Percentiles rank a stretch among this genome's conserved stretches.
phyloP scores from a whole-genome alignment of 169 alveolate species.

The Cryptosporidium tyzzeri region DNA sequence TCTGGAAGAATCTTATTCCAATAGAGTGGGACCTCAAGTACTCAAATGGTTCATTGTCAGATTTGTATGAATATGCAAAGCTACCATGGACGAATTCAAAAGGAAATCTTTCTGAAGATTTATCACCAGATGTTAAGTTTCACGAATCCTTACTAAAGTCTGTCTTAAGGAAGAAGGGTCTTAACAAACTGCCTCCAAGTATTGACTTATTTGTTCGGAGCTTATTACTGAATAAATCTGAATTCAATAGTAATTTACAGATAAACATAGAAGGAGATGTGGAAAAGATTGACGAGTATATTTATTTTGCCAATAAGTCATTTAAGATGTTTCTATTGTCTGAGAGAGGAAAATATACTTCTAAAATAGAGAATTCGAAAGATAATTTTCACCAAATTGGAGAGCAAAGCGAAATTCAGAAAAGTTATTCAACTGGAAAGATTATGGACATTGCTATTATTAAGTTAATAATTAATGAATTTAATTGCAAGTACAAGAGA shows the following conservation, averaged over 20 bases:
- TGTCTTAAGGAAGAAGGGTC: slow-evolving; percentile 9
- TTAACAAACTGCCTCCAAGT: background rate
- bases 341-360: slow-evolving; percentile 33
- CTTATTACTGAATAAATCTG: slow-evolving; percentile 9
- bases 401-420: background rate
- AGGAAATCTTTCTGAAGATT: slow-evolving; percentile 50
- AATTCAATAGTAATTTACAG: background rate
- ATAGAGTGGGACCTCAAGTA: background rate
- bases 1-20: slow-evolving; percentile 64
- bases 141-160: slow-evolving; percentile 49
- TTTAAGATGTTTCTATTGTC: slow-evolving; percentile 23
- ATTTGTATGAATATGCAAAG: slow-evolving; percentile 55
- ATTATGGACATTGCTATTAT: slow-evolving; percentile 62
- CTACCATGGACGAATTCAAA: slow-evolving; percentile 56
- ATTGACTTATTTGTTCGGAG: slow-evolving; percentile 36
- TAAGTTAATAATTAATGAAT: slow-evolving; percentile 42
- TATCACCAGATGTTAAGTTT: slow-evolving; percentile 54
- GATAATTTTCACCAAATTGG: too few species aligned
- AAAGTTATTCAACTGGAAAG: slow-evolving; percentile 36
- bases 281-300: slow-evolving; percentile 28
- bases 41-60: background rate
- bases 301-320: slow-evolving; percentile 33
- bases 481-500: background rate
- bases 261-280: slow-evolving; percentile 8
- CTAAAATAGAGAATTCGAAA: background rate